Evolutionary conservation across 1,284 basidiomycete species (phyloP).

Genomic region (Ceratobasidium sp.): DNA sequence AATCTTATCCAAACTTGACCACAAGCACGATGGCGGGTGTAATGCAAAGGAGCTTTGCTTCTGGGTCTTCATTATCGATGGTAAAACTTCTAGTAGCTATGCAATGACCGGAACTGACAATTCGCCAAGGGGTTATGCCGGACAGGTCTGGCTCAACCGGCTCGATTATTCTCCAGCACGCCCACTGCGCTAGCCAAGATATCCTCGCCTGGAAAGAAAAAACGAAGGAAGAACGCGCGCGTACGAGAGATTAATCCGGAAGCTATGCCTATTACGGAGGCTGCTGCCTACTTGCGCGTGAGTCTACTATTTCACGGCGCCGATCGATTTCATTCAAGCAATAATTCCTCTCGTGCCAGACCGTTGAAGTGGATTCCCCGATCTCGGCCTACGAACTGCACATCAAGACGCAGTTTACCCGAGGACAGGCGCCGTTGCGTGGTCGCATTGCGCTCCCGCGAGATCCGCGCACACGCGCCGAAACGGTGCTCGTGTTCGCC

Average conservation of each 20-base stretch:
- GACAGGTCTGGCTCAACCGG: not conserved
- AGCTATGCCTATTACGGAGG: slow-evolving; percentile 41
- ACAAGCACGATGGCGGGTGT: not conserved
- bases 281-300: slow-evolving; percentile 39
- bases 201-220: slow-evolving; percentile 34
- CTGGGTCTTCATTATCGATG: not conserved
- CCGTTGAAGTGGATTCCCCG: slow-evolving; percentile 79
- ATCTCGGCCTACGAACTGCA: slow-evolving; percentile 80
- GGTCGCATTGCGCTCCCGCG: slow-evolving; percentile 75
- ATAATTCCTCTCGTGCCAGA: slow-evolving; percentile 54
- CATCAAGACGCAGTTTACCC: slow-evolving; percentile 77
- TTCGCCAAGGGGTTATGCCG: not conserved
- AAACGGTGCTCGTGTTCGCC: slow-evolving; percentile 86
- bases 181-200: slow-evolving; percentile 14
- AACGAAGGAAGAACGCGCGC: not conserved
- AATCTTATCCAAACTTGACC: not conserved
- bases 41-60: slow-evolving; percentile 5
- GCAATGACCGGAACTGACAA: not conserved
- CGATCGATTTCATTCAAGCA: not conserved
- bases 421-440: slow-evolving; percentile 79
- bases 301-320: not conserved
- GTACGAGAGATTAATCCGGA: slow-evolving; percentile 31
- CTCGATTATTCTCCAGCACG: slow-evolving; percentile 14
- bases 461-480: slow-evolving; percentile 76
- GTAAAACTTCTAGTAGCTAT: not conserved